A percentile compares a stretch with the other conserved stretches of the same genome.
Evolutionary conservation across 331 rosid species (phyloP).

Genomic region (Telfairia occidentalis): DNA sequence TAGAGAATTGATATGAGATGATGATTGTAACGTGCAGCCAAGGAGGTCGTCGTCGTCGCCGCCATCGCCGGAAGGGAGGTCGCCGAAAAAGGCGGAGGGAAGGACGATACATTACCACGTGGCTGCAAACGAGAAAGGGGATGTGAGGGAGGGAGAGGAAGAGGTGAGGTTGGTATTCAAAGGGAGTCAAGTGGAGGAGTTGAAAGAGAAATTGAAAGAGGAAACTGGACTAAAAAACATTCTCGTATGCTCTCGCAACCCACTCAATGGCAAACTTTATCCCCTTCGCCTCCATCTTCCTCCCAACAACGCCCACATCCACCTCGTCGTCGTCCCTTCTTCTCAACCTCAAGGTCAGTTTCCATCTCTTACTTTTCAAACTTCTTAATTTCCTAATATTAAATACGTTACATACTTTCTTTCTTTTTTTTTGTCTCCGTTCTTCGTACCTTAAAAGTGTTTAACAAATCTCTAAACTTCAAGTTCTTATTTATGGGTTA

Average conservation of each 20-base stretch:
- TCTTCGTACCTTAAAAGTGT: no score
- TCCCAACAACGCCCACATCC: slow-evolving; percentile 59
- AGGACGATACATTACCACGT: slow-evolving; percentile 49
- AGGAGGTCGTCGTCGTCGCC: no score
- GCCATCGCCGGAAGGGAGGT: no score
- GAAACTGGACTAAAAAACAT: slow-evolving; percentile 43
- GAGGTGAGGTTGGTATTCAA: slow-evolving; percentile 40
- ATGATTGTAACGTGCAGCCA: no score
- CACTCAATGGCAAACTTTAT: slow-evolving; percentile 55
- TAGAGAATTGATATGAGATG: no score
- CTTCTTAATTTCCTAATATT: no score
- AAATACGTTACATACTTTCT: no score
- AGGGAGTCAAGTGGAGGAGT: slow-evolving; percentile 41
- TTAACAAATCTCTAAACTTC: no score
- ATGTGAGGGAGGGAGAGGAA: slow-evolving; percentile 19
- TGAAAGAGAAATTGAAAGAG: slow-evolving; percentile 39
- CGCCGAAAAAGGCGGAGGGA: slow-evolving; percentile 35
- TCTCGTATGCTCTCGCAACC: slow-evolving; percentile 63
- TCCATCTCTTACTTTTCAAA: no score
- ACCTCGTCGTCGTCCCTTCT: slow-evolving; percentile 56
- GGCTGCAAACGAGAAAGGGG: slow-evolving; percentile 54
- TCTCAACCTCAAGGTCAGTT: not conserved
- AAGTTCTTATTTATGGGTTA: no score
- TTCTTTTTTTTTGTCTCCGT: no score
- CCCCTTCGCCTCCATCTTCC: slow-evolving; percentile 77